Conservation (phyloP, 2,329 filamentous ascomycete genomes). For the Exophiala phaeomuriformis region DNA sequence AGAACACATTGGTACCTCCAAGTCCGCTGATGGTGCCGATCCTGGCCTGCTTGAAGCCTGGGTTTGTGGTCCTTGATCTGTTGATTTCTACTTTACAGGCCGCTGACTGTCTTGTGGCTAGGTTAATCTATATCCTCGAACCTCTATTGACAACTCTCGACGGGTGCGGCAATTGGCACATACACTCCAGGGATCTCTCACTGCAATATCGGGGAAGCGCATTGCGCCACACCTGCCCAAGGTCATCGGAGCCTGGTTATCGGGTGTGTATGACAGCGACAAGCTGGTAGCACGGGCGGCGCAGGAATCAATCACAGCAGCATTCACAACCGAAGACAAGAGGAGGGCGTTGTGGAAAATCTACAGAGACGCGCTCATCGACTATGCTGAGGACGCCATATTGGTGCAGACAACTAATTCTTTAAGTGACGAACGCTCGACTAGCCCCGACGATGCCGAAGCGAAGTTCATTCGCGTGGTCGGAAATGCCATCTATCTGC, state of each 20-base stretch:
- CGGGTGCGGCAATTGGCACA: slow-evolving; percentile 84
- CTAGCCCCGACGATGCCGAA: slow-evolving; percentile 74
- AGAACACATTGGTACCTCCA: slow-evolving; percentile 47
- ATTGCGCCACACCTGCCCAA: slow-evolving; percentile 72
- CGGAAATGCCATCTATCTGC: slow-evolving; percentile 50
- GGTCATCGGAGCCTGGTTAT: slow-evolving; percentile 82
- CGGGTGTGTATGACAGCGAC: slow-evolving; percentile 81
- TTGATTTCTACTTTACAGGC: slow-evolving; percentile 1
- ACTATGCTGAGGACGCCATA: slow-evolving; percentile 73
- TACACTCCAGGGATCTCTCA: slow-evolving; percentile 58
- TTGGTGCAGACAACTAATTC: slow-evolving; percentile 69
- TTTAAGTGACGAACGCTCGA: slow-evolving; percentile 80
- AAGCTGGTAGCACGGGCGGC: slow-evolving; percentile 68
- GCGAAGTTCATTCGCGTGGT: slow-evolving; percentile 77
- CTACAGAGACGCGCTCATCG: slow-evolving; percentile 72
- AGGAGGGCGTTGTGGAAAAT: slow-evolving; percentile 66
- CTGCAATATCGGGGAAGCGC: slow-evolving; percentile 61
- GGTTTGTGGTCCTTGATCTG: slow-evolving; percentile 49
- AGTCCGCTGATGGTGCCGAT: slow-evolving; percentile 38
- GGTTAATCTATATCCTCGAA: slow-evolving; percentile 78
- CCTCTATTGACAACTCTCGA: slow-evolving; percentile 81
- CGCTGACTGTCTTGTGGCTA: slow-evolving; percentile 36
- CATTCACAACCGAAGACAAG: slow-evolving; percentile 77
- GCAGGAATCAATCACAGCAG: slow-evolving; percentile 63
- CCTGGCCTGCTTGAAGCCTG: slow-evolving; percentile 84